Conservation (phyloP, 2,329 filamentous ascomycete genomes). For the Berkeleyomyces basicola region DNA sequence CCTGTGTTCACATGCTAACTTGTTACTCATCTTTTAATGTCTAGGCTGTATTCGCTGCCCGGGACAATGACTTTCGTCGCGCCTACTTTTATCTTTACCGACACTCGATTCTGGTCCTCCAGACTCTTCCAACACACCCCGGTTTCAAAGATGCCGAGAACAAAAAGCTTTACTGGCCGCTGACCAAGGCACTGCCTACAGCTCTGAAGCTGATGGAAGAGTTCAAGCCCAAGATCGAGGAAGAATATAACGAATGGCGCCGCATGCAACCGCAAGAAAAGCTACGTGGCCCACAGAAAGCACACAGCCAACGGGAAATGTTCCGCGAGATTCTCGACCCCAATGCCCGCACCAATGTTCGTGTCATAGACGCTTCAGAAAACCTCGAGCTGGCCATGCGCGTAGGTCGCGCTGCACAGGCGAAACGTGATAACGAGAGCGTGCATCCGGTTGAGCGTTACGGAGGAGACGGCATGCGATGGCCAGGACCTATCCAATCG, state of each 20-base stretch:
- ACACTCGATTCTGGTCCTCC: conserved; percentile 69
- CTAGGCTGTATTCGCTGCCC: conserved; percentile 70
- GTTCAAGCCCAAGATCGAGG: conserved; percentile 63
- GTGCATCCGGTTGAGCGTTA: conserved; percentile 33
- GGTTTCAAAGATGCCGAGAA: conserved; percentile 51
- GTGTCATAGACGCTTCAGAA: conserved; percentile 48
- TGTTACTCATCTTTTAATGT: conserved; percentile 8
- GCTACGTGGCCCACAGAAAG: neutral
- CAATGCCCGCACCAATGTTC: conserved; percentile 25
- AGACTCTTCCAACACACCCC: conserved; percentile 59
- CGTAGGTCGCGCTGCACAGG: conserved; percentile 56
- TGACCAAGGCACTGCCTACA: conserved; percentile 32
- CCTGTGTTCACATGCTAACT: conserved; percentile 13
- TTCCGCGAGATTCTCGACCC: conserved; percentile 19
- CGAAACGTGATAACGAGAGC: conserved; percentile 35
- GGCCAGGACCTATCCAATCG: conserved; percentile 13
- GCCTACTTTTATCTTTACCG: conserved; percentile 86
- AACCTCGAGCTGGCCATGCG: conserved; percentile 62
- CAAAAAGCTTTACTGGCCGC: conserved; percentile 40
- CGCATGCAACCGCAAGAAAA: conserved; percentile 28
- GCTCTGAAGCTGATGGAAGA: conserved; percentile 58
- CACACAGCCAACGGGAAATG: conserved; percentile 9
- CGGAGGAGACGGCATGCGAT: conserved; percentile 30
- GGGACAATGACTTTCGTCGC: conserved; percentile 71
- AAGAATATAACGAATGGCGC: conserved; percentile 49